Evolutionary conservation across 2,329 filamentous ascomycete species (phyloP), one percentile per base, ranked within the genome.

Genomic region (Nothophoma quercina): DNA sequence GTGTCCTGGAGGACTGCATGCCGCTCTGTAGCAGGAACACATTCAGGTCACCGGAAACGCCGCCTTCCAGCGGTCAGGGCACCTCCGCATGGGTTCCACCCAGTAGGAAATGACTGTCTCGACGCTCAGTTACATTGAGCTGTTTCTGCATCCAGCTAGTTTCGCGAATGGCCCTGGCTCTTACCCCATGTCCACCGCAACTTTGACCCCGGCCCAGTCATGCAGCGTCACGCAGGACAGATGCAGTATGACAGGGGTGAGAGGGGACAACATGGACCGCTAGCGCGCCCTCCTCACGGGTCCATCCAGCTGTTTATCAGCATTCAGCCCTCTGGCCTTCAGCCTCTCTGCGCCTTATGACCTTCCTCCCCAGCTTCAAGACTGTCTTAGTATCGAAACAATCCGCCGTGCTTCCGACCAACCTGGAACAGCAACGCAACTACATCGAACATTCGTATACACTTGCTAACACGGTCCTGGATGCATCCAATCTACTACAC

Each of bases 211-310:
- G 35, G 50, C 51, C 51, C 46, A 41, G 48, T 45, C 38, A 52
- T 58, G 60, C 60, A 51, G 55, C 60, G 55, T 59, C 49, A 59
- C 59, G 51, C 55, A 59, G 51, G 51, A 55, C 51, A 61, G 41
- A 30, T 51, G 54, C 54, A 51, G 58, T 55, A 56, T 58, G 60
- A 60, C 62, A 64, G 58, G 59, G 56, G 51, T 46, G 53, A 53
- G 56, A 55, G 55, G 49, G 38, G 56, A 49, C 51, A 55, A 56
- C 58, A 51, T 44, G 43, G 34, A 49, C 29, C 8, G 59, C 28
- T 55, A 58, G 55, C 51, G 48, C 52, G 41, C 50, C 55, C 45
- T 46, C 30, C 49, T 48, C 50, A 57, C 44, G 51, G 43, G 48
- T 45, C 52, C 33, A 44, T 36, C 44, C 50, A 45, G 33, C 32